A percentile compares a stretch with the other conserved stretches of the same genome.
Evolutionary conservation across 2,329 filamentous ascomycete genomes (phyloP).

Genomic region (Colletotrichum siamense): DNA sequence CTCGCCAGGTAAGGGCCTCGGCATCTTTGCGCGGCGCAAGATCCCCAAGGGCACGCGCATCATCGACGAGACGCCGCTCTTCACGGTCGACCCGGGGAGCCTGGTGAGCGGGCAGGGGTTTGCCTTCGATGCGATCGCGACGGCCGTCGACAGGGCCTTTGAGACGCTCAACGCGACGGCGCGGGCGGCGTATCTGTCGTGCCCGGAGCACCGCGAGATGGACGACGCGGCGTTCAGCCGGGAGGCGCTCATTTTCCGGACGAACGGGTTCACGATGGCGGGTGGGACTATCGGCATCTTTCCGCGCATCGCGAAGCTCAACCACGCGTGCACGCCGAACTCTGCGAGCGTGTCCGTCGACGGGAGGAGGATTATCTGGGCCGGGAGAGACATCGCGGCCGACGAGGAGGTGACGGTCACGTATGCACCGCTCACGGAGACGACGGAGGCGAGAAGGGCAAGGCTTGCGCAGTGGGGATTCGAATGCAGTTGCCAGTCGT

Average conservation of each 20-base stretch:
- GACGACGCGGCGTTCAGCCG: conserved; percentile 25
- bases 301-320: conserved; percentile 39
- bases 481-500: conserved; percentile 37
- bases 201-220: conserved; percentile 28
- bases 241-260: conserved; percentile 40
- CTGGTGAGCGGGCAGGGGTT: conserved; percentile 35
- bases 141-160: conserved; percentile 28
- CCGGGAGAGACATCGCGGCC: conserved; percentile 30
- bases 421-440: conserved; percentile 38
- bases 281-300: conserved; percentile 36
- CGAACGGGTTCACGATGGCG: conserved; percentile 42
- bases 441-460: conserved; percentile 31
- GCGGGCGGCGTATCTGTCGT: conserved; percentile 31
- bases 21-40: conserved; percentile 39
- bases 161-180: conserved; percentile 26
- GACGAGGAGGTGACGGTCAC: conserved; percentile 39
- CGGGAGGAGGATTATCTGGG: conserved; percentile 39
- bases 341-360: conserved; percentile 30
- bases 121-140: conserved; percentile 35
- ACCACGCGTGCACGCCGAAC: conserved; percentile 45
- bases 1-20: conserved; percentile 43
- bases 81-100: conserved; percentile 31
- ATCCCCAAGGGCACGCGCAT: conserved; percentile 43
- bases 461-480: conserved; percentile 34
- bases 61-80: conserved; percentile 41